A percentile compares a stretch with the other conserved stretches of the same genome.
Conservation (phyloP, 1,284 basidiomycete species). For the Irpex sp. region DNA sequence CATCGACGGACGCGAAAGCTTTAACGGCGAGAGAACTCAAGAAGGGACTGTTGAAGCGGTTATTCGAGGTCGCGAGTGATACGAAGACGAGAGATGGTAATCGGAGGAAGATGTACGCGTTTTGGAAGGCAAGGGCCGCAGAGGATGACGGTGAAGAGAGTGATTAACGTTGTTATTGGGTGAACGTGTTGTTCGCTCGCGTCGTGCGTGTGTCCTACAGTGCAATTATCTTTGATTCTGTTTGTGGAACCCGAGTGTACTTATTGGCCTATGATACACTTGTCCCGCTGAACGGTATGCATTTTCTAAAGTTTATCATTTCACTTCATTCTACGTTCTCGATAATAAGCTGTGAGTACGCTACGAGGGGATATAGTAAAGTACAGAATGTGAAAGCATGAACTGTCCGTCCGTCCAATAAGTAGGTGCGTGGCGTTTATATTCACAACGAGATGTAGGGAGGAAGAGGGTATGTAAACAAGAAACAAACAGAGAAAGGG, state of each 20-base stretch:
- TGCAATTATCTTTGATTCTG: too few relatives aligned
- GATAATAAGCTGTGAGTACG: background rate
- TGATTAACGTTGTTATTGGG: background rate
- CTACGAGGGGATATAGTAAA: background rate
- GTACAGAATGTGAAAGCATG: background rate
- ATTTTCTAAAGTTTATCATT: background rate
- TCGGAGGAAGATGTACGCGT: conserved; percentile 76
- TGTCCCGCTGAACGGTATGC: too few relatives aligned
- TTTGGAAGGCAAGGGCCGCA: conserved; percentile 66
- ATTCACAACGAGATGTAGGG: background rate
- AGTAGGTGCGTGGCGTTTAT: background rate
- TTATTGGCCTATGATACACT: too few relatives aligned
- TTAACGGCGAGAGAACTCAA: conserved; percentile 41
- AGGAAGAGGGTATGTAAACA: background rate
- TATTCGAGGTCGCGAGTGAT: conserved; percentile 78
- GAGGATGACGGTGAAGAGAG: conserved; percentile 37
- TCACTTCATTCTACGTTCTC: background rate
- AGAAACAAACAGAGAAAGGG: background rate
- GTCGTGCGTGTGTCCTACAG: too few relatives aligned
- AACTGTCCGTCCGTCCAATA: background rate
- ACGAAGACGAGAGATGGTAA: conserved; percentile 74
- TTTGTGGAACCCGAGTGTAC: too few relatives aligned
- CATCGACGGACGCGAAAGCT: conserved; percentile 35
- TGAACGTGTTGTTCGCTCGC: background rate
- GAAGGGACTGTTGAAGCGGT: conserved; percentile 52